Evolutionary conservation across 441 rosid species (phyloP).

Genomic region (Breynia disticha): DNA sequence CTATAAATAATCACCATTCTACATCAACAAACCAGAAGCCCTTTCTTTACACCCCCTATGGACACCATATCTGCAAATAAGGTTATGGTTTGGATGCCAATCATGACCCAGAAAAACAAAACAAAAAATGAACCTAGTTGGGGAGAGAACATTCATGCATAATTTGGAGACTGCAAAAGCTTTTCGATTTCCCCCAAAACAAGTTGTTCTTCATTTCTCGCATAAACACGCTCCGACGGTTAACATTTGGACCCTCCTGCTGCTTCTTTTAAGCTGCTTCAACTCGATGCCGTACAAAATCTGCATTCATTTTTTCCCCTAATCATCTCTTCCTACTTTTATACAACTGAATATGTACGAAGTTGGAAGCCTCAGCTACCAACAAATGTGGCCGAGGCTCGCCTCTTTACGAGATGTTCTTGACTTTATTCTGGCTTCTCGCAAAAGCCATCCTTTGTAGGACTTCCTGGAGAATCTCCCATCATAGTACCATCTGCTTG

Average conservation of each 20-base stretch:
- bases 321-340: conserved; percentile 32
- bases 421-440: conserved; percentile 20
- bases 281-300: conserved; percentile 30
- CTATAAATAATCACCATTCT: conserved; percentile 12
- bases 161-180: conserved; percentile 12
- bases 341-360: conserved; percentile 29
- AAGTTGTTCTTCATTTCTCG: conserved; percentile 8
- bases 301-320: conserved; percentile 18
- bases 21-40: conserved; percentile 22
- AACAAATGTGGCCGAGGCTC: conserved; percentile 13
- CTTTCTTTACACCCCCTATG: conserved; percentile 5
- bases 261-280: conserved; percentile 11
- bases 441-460: conserved; percentile 18
- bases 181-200: not conserved
- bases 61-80: conserved; percentile 19
- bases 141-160: conserved; percentile 18
- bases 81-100: conserved; percentile 1
- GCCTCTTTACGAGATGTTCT: conserved; percentile 13
- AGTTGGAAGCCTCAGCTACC: conserved; percentile 25
- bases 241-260: conserved; percentile 10
- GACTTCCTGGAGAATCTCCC: conserved; percentile 33
- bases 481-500: conserved; percentile 31
- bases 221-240: not conserved
- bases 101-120: conserved; percentile 11
- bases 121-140: conserved; percentile 6